Evolutionary conservation across 257 asterid species (phyloP).

Genomic region (Striga asiatica): DNA sequence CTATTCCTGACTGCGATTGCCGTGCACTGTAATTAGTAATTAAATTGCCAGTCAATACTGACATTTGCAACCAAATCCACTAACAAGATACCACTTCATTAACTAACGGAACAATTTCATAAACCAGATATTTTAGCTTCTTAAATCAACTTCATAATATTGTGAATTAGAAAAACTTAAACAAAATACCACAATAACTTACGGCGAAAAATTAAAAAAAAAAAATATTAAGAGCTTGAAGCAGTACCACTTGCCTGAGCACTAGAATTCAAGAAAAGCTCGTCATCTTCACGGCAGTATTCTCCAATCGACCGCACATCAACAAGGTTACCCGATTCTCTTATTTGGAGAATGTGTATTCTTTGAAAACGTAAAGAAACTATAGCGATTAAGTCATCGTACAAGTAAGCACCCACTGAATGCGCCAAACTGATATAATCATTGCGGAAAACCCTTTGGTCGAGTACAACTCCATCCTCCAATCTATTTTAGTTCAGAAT

Average conservation of each 20-base stretch:
- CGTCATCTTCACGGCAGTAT: constrained; percentile 92
- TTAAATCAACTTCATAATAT: not conserved
- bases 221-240: constrained; percentile 18
- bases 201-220: not conserved
- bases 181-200: not conserved
- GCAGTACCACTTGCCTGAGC: constrained; percentile 66
- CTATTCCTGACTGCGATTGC: constrained; percentile 34
- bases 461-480: constrained; percentile 86
- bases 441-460: constrained; percentile 71
- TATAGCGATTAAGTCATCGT: constrained; percentile 87
- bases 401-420: constrained; percentile 81
- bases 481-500: constrained; percentile 35
- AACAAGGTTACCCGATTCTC: constrained; percentile 89
- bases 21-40: constrained; percentile 25
- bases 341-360: constrained; percentile 89
- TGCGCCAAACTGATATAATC: constrained; percentile 90
- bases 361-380: constrained; percentile 90
- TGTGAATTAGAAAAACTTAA: not conserved
- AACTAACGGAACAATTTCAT: no score
- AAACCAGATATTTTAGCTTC: not conserved
- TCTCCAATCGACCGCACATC: constrained; percentile 80
- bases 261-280: constrained; percentile 74
- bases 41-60: constrained; percentile 16
- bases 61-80: not conserved
- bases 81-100: not conserved